phyloP scores from a whole-genome alignment of 768 basidiomycete species.

The Phaffia tasmanica region DNA sequence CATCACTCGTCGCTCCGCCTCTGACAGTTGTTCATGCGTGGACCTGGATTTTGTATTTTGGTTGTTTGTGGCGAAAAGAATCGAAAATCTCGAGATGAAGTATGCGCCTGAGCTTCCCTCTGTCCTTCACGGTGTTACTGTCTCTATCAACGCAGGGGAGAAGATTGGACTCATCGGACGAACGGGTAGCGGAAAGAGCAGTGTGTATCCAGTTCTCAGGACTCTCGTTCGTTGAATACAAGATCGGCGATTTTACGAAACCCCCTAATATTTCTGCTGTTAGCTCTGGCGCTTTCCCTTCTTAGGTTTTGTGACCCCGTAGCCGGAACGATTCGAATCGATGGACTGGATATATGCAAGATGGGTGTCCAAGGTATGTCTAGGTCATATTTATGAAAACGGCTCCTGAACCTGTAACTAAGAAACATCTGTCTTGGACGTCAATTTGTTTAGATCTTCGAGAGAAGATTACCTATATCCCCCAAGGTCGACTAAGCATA shows the following conservation, averaged over 20 bases:
- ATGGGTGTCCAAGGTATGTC: constrained; percentile 57
- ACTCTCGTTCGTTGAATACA: neutral
- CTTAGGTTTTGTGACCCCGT: constrained; percentile 55
- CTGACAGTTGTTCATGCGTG: too few species aligned
- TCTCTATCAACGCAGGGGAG: constrained; percentile 55
- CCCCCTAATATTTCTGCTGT: constrained; percentile 33
- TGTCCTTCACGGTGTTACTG: constrained; percentile 62
- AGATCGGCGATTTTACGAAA: constrained; percentile 1
- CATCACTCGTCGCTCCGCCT: neutral
- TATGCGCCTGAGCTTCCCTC: constrained; percentile 75
- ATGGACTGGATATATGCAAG: constrained; percentile 56
- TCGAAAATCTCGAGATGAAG: constrained; percentile 60
- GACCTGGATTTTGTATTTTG: too few species aligned
- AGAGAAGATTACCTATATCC: constrained; percentile 52
- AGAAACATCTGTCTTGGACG: constrained; percentile 38
- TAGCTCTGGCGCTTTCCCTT: constrained; percentile 50
- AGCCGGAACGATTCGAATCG: constrained; percentile 45
- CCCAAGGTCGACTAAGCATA: constrained; percentile 42
- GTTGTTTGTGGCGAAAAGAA: constrained; percentile 21
- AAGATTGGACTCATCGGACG: constrained; percentile 52
- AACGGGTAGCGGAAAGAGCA: constrained; percentile 10
- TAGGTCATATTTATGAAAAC: constrained; percentile 41
- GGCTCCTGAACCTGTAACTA: constrained; percentile 29
- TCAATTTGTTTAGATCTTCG: constrained; percentile 10
- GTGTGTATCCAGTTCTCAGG: neutral